Evolutionary conservation across 2,329 filamentous ascomycete species (phyloP).

Genomic region (Aspergillus aculeatinus): DNA sequence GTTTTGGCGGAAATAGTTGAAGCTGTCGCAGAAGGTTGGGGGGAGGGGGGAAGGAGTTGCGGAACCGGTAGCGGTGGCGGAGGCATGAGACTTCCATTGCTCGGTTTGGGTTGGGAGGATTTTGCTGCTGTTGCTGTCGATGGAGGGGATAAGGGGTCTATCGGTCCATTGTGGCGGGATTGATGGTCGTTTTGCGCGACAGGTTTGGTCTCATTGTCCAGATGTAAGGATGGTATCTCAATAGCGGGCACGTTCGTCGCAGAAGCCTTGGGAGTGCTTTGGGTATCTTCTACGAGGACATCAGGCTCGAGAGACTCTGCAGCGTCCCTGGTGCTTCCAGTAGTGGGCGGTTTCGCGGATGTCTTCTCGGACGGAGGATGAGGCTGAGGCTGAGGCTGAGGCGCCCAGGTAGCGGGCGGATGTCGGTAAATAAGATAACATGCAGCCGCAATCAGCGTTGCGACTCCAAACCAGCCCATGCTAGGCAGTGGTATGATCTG

Average conservation of each 20-base stretch:
- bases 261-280: slow-evolving; percentile 40
- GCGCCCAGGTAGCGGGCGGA: slow-evolving; percentile 36
- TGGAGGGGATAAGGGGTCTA: slow-evolving; percentile 8
- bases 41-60: not conserved
- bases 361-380: slow-evolving; percentile 18
- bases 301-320: slow-evolving; percentile 12
- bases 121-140: not conserved
- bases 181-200: slow-evolving; percentile 6
- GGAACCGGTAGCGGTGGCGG: slow-evolving; percentile 10
- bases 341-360: slow-evolving; percentile 12
- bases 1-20: not conserved
- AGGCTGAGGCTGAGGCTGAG: slow-evolving; percentile 25
- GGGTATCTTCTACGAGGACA: slow-evolving; percentile 22
- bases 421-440: slow-evolving; percentile 43
- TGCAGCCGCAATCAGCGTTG: slow-evolving; percentile 39
- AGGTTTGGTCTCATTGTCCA: slow-evolving; percentile 23
- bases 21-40: not conserved
- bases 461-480: slow-evolving; percentile 46
- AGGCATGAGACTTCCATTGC: slow-evolving; percentile 9
- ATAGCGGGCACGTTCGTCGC: slow-evolving; percentile 25
- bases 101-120: slow-evolving; percentile 7
- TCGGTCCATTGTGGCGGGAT: slow-evolving; percentile 14
- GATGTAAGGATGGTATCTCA: slow-evolving; percentile 34
- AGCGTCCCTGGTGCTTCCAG: slow-evolving; percentile 11
- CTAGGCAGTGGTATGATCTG: slow-evolving; percentile 13